Conservation (phyloP, 1,139 yeast species). For the Debaryomycetaceae sp. region DNA sequence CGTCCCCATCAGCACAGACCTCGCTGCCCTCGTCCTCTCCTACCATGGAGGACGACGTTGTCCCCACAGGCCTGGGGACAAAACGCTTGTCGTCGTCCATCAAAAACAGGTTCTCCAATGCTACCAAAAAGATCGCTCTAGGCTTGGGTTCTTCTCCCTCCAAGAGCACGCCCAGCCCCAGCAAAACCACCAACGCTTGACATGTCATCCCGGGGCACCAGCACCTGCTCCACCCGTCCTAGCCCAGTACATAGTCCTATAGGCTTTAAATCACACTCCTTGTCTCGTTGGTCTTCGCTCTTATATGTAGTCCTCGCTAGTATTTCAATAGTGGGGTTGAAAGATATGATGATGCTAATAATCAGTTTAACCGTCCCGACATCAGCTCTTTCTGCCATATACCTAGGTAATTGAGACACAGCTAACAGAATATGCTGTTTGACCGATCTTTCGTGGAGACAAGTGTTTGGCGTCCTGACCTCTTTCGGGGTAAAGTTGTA, state of each 20-base stretch:
- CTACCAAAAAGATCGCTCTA: slow-evolving; percentile 22
- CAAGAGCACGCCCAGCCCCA: background rate
- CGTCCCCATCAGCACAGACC: background rate
- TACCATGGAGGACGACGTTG: background rate
- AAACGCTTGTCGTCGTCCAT: slow-evolving; percentile 8
- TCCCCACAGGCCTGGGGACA: background rate
- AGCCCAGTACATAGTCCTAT: no score
- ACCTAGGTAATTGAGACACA: background rate
- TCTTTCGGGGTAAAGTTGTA: slow-evolving; percentile 79
- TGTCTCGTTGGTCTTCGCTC: background rate
- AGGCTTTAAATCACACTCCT: background rate
- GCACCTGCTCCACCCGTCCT: background rate
- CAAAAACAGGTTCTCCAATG: slow-evolving; percentile 14
- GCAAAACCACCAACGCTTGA: background rate
- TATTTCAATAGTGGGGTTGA: background rate
- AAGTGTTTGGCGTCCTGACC: slow-evolving; percentile 48
- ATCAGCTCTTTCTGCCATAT: no score
- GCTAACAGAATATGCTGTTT: slow-evolving; percentile 9
- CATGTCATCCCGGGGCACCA: background rate
- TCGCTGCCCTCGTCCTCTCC: background rate
- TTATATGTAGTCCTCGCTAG: background rate
- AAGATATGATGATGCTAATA: background rate
- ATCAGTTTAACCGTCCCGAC: no score
- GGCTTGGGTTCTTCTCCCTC: slow-evolving; percentile 6
- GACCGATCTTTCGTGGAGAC: slow-evolving; percentile 23